These are phyloP conservation scores for Saturnispora sekii DNA, from an alignment of 805 yeast genomes.

Conservation along the genomic window DNA sequence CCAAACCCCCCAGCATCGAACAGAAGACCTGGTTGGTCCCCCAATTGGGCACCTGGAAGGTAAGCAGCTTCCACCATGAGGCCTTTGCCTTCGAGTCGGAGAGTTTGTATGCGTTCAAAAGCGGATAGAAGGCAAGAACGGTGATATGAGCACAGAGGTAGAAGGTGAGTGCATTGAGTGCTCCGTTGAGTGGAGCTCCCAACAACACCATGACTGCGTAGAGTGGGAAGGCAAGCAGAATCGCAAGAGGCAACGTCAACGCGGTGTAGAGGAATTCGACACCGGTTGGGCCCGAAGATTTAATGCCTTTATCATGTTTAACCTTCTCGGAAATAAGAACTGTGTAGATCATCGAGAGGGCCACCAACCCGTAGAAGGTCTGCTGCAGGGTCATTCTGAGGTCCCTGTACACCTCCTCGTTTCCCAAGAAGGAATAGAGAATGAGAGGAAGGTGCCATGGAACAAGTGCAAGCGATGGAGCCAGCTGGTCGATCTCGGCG, in stretches of 20 bases:
- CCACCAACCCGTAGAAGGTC: slow-evolving; percentile 9
- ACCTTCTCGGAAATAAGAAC: slow-evolving; percentile 18
- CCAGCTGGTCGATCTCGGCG: not conserved
- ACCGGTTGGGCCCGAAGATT: slow-evolving; percentile 14
- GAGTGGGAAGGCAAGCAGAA: slow-evolving; percentile 19
- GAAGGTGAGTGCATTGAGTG: slow-evolving; percentile 12
- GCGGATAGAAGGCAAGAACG: slow-evolving; percentile 14
- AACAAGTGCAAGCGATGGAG: slow-evolving; percentile 8
- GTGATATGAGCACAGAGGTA: slow-evolving; percentile 14
- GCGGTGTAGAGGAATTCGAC: slow-evolving; percentile 11
- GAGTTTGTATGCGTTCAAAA: slow-evolving; percentile 35
- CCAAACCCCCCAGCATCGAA: slow-evolving; percentile 31
- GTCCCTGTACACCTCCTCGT: slow-evolving; percentile 25
- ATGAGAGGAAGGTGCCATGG: slow-evolving; percentile 26
- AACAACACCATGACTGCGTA: slow-evolving; percentile 21
- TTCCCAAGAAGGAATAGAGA: slow-evolving; percentile 22
- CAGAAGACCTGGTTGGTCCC: slow-evolving; percentile 28
- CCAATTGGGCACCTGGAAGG: slow-evolving; percentile 24
- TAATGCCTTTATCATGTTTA: slow-evolving; percentile 17
- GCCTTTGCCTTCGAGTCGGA: slow-evolving; percentile 22
- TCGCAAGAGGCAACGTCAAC: slow-evolving; percentile 11
- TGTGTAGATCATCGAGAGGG: slow-evolving; percentile 9
- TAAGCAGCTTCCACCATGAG: slow-evolving; percentile 22
- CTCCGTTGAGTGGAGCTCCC: slow-evolving; percentile 17
- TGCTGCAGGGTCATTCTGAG: slow-evolving; percentile 14